A percentile compares a stretch with the other conserved stretches of the same genome.
Conservation (phyloP, 345 rosid species). For the Salix caprea region DNA sequence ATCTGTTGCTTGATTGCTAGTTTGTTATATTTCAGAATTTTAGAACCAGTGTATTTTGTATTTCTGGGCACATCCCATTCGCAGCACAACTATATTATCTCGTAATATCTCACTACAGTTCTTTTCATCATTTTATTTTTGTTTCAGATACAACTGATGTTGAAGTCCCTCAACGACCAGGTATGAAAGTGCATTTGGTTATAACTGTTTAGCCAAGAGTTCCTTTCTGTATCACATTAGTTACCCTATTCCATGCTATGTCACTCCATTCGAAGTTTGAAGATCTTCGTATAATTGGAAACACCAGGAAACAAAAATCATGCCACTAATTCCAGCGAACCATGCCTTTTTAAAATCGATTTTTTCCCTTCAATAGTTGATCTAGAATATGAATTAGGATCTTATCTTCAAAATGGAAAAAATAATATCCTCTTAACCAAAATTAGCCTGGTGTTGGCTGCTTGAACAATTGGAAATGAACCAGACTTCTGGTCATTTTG, state of each 20-base stretch:
- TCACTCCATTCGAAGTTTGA: neutral
- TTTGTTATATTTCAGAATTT: neutral
- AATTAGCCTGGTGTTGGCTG: too few species aligned
- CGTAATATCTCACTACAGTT: neutral
- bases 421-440: too few species aligned
- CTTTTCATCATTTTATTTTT: neutral
- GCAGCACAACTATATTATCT: neutral
- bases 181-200: conserved; percentile 19
- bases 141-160: conserved; percentile 33
- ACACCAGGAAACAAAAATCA: too few species aligned
- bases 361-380: neutral
- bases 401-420: too few species aligned
- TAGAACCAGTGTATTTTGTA: neutral
- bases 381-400: neutral
- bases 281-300: too few species aligned
- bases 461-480: too few species aligned
- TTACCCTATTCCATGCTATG: neutral
- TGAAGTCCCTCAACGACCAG: conserved; percentile 37
- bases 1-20: neutral
- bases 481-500: too few species aligned
- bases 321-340: too few species aligned
- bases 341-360: neutral
- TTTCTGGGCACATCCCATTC: neutral
- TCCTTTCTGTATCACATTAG: neutral
- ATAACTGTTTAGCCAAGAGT: neutral